Base-by-base conservation (phyloP, 495 filamentous ascomycete genomes). In the Aspergillus haitiensis region DNA sequence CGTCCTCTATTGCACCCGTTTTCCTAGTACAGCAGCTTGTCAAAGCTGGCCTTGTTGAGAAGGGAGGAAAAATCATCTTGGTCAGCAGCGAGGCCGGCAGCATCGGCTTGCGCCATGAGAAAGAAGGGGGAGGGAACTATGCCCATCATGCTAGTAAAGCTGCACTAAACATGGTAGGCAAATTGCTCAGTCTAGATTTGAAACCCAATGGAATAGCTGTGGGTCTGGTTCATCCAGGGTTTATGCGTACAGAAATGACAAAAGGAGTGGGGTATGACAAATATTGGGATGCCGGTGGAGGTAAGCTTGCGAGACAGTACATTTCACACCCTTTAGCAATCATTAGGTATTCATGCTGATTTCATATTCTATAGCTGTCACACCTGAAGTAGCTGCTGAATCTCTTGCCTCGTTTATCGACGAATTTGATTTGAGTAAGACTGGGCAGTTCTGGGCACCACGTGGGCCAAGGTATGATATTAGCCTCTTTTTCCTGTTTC, bases 171-270 rank as follows among this genome's bases (percentile, higher is more conserved):
- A 91, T 91, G 88, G 84, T 85, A 5, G 88, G 86, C 5, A 88
- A 87, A 65, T 74, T 91, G 46, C 68, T 91, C 36, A 84, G 82
- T 63, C 69, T 89, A 60, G 88, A 91, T 67, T 70, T 91, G 18
- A 85, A 86, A 68, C 76, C 81, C 0, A 74, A 84, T 44, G 83
- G 79, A 0, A 79, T 91, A 51, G 78, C 86, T 2, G 83, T 91
- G 8, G 85, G 80, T 6, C 73, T 90, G 52, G 78, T 90, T 16
- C 88, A 91, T 70, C 87, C 88, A 5, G 86, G 87, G 0, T 90
- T 90, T 67, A 88, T 91, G 86, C 73, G 87, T 49, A 90, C 87
- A 15, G 85, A 89, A 64, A 88, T 89, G 85, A 89, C 87, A 6
- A 82, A 77, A 62, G 73, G 81, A 3, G 87, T 90, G 31, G 87